phyloP scores from a whole-genome alignment of 2,329 filamentous ascomycete species.

The Botrytis fragariae region DNA sequence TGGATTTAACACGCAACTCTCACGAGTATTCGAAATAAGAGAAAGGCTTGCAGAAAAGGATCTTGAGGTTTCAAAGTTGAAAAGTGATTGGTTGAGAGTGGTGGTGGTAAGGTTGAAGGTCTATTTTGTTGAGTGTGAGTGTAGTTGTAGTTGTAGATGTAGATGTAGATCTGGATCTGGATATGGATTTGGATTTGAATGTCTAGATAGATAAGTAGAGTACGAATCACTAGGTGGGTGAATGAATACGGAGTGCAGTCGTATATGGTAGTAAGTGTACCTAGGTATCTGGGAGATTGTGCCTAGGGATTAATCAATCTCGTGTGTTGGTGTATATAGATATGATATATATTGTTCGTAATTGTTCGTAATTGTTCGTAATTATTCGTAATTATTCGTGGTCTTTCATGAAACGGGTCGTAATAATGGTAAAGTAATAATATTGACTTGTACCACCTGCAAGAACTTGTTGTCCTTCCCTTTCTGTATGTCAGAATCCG shows the following conservation, averaged over 20 bases:
- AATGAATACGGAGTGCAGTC: neutral
- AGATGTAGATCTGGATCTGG: neutral
- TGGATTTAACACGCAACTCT: no score
- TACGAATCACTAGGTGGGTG: neutral
- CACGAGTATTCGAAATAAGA: no score
- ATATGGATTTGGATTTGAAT: no score
- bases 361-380: no score
- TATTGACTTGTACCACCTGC: neutral
- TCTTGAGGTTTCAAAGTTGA: neutral
- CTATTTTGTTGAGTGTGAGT: neutral
- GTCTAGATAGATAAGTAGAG: neutral
- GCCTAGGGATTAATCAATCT: no score
- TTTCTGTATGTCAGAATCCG: conserved; percentile 6
- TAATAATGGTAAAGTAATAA: neutral
- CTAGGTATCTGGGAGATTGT: neutral
- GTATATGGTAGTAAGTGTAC: neutral
- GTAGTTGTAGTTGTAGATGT: neutral
- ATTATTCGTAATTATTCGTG: neutral
- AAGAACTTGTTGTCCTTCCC: conserved; percentile 4
- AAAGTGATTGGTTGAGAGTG: neutral
- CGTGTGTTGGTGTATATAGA: neutral
- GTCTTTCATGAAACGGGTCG: neutral
- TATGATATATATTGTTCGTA: neutral
- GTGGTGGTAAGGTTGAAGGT: neutral
- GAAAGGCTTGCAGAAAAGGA: neutral